Evolutionary conservation across 2,329 filamentous ascomycete genomes (phyloP).

Genomic region (Phialophora verrucosa): DNA sequence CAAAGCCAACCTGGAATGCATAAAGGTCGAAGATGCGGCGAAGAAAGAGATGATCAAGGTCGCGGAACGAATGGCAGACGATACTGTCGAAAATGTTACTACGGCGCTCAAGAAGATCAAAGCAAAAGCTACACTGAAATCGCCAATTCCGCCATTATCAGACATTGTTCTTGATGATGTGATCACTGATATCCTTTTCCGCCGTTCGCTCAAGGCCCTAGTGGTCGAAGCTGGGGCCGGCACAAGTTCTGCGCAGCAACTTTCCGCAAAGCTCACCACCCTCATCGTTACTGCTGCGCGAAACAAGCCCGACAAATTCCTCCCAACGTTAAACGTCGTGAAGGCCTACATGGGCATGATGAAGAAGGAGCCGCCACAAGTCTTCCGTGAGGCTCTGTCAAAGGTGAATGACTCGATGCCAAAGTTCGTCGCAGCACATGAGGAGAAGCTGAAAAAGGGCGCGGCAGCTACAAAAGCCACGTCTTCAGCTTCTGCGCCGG

Average conservation of each 20-base stretch:
- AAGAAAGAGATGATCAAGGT: conserved; percentile 34
- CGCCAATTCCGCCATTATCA: conserved; percentile 34
- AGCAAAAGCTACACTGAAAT: conserved; percentile 30
- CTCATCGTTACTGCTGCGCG: conserved; percentile 29
- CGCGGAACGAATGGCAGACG: conserved; percentile 27
- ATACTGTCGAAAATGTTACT: conserved; percentile 21
- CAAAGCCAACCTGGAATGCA: conserved; percentile 34
- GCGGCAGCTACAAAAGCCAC: conserved; percentile 6
- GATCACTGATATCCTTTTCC: conserved; percentile 28
- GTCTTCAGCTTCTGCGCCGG: background rate
- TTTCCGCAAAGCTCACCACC: conserved; percentile 32
- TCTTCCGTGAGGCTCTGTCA: conserved; percentile 25
- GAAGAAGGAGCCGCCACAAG: conserved; percentile 13
- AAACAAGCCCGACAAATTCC: conserved; percentile 33
- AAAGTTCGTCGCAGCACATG: conserved; percentile 30
- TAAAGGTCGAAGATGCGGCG: conserved; percentile 34
- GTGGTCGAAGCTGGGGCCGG: conserved; percentile 17
- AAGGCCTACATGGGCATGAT: conserved; percentile 16
- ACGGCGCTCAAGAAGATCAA: conserved; percentile 33
- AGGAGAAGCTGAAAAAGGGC: conserved; percentile 23
- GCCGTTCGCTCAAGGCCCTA: conserved; percentile 23
- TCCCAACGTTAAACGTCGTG: conserved; percentile 20
- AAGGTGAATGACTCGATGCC: conserved; percentile 33
- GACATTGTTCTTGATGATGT: conserved; percentile 32
- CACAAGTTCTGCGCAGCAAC: conserved; percentile 18